Conservation (phyloP, 257 asterid species). For the Leonotis leonurus region DNA sequence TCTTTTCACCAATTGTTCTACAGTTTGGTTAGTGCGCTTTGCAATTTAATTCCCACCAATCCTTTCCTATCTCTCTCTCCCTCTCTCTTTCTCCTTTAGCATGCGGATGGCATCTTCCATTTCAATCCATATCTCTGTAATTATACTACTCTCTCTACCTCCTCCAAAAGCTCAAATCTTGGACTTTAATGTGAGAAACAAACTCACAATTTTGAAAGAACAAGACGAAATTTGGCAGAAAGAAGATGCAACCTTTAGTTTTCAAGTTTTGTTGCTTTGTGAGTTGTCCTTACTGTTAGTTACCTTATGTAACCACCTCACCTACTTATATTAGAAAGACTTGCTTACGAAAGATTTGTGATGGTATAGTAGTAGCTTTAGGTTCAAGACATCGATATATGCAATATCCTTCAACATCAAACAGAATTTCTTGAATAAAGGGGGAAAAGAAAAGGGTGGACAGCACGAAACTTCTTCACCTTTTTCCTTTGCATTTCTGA, state of each 20-base stretch:
- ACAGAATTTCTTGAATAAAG: not conserved
- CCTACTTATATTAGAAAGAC: constrained; percentile 11
- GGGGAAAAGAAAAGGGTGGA: not conserved
- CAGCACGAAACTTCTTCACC: not conserved
- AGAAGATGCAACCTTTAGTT: not conserved
- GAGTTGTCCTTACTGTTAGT: not conserved
- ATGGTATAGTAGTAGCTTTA: not conserved
- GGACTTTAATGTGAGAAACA: no score
- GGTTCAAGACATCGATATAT: not conserved
- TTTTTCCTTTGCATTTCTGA: no score
- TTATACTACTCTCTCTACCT: not conserved
- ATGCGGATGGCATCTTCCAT: constrained; percentile 16
- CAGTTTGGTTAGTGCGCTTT: constrained; percentile 26
- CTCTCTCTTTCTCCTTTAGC: not conserved
- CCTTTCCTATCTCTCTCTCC: constrained; percentile 12
- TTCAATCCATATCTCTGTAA: not conserved
- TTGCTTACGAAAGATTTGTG: not conserved
- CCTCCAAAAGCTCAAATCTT: not conserved
- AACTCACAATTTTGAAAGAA: no score
- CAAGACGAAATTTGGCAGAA: no score
- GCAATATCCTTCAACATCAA: not conserved
- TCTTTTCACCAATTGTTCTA: constrained; percentile 10
- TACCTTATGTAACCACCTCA: constrained; percentile 6
- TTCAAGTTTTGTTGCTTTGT: not conserved
- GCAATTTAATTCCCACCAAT: constrained; percentile 37